Percentiles rank a stretch among this genome's conserved stretches.
phyloP scores from a whole-genome alignment of 495 filamentous ascomycete species.

The Podospora pseudopauciseta region DNA sequence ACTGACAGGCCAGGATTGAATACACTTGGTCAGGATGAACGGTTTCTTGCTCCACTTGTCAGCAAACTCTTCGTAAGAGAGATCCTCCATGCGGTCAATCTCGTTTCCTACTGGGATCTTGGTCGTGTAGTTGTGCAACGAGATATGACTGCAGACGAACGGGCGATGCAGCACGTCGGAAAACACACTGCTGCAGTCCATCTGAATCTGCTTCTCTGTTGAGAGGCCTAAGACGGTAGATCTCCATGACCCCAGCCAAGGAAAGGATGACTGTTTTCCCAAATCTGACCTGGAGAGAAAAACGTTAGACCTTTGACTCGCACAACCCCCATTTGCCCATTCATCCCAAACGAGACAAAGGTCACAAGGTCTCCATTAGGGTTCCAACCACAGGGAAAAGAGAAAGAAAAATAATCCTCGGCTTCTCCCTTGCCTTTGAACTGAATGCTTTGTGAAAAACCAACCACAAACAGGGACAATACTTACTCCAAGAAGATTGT shows the following conservation, averaged over 20 bases:
- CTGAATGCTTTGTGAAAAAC: neutral
- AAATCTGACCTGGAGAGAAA: slow-evolving; percentile 21
- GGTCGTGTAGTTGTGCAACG: slow-evolving; percentile 58
- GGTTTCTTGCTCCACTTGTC: slow-evolving; percentile 72
- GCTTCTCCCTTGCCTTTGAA: slow-evolving; percentile 3
- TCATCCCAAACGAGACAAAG: neutral
- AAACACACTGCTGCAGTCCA: slow-evolving; percentile 77
- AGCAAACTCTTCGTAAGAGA: slow-evolving; percentile 71
- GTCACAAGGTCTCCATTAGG: neutral
- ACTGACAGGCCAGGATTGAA: slow-evolving; percentile 79
- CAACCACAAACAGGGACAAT: slow-evolving; percentile 12
- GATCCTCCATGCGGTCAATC: slow-evolving; percentile 64
- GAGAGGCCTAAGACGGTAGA: slow-evolving; percentile 70
- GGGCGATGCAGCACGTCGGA: slow-evolving; percentile 90
- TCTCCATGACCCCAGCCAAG: slow-evolving; percentile 86
- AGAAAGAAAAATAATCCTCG: neutral
- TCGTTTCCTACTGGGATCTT: slow-evolving; percentile 71
- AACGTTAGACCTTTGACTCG: neutral
- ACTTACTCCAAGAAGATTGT: slow-evolving; percentile 80
- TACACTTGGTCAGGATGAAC: slow-evolving; percentile 84
- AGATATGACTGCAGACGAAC: slow-evolving; percentile 80
- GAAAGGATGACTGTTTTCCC: slow-evolving; percentile 41
- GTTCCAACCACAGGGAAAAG: neutral
- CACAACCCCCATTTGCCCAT: neutral
- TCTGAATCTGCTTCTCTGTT: slow-evolving; percentile 40